These are phyloP conservation scores for Cercospora nicotianae DNA, from an alignment of 2,329 filamentous ascomycete species.

Conservation along the genomic window DNA sequence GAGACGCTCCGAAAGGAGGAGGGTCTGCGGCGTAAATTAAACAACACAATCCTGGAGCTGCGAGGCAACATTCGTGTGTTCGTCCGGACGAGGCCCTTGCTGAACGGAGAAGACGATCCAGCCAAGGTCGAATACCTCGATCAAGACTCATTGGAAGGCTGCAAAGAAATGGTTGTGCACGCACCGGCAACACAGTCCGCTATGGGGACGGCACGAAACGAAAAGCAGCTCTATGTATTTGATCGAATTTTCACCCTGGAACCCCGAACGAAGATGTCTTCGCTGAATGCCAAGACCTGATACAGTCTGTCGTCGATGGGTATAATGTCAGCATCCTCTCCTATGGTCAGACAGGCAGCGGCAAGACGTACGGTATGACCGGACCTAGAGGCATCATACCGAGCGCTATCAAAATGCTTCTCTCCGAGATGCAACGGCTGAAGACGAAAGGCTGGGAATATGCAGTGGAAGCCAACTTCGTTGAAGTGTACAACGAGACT, in stretches of 20 bases:
- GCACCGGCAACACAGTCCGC: conserved; percentile 83
- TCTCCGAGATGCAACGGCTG: conserved; percentile 77
- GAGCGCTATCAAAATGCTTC: conserved; percentile 88
- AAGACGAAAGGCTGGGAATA: conserved; percentile 93
- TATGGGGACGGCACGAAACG: conserved; percentile 71
- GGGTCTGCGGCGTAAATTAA: conserved; percentile 82
- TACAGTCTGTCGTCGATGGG: conserved; percentile 92
- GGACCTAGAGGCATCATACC: conserved; percentile 92
- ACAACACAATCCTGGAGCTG: conserved; percentile 96
- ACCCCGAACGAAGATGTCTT: conserved; percentile 85
- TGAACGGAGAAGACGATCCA: conserved; percentile 61
- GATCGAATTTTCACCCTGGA: conserved; percentile 81
- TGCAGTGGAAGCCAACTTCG: conserved; percentile 89
- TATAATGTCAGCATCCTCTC: conserved; percentile 99
- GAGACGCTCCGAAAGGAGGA: conserved; percentile 89
- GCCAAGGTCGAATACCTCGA: conserved; percentile 82
- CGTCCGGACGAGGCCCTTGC: conserved; percentile 83
- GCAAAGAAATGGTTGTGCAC: conserved; percentile 79
- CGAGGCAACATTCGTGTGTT: conserved; percentile 99
- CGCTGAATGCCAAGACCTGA: conserved; percentile 92
- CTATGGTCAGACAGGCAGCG: conserved; percentile 95
- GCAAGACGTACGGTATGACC: conserved; percentile 97
- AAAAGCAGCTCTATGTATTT: conserved; percentile 84
- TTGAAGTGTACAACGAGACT: conserved; percentile 98
- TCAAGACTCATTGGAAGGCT: conserved; percentile 64